Percentiles rank a stretch among this genome's conserved stretches.
Conservation (phyloP, 306 rosid genomes). For the Casuarina cunninghamiana region DNA sequence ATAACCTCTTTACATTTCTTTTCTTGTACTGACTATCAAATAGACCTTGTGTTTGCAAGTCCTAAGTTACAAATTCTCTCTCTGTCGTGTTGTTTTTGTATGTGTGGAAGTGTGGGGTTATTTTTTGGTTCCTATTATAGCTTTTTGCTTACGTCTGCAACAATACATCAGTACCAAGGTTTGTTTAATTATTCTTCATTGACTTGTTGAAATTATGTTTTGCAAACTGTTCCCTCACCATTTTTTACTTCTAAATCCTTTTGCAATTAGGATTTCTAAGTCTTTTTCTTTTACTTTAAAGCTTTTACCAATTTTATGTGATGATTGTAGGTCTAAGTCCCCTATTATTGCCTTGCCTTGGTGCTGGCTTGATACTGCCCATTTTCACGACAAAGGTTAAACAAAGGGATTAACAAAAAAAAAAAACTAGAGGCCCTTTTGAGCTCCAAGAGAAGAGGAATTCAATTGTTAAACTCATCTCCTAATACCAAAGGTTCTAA, state of each 20-base stretch:
- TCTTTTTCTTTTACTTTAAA: neutral
- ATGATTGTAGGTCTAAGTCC: neutral
- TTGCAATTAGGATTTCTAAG: neutral
- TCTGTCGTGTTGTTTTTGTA: neutral
- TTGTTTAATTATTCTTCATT: neutral
- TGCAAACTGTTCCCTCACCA: neutral
- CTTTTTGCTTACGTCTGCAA: conserved; percentile 1
- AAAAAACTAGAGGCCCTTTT: neutral
- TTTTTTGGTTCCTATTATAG: neutral
- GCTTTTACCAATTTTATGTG: neutral
- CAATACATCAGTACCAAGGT: neutral
- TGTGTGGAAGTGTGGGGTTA: neutral
- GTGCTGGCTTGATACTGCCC: neutral
- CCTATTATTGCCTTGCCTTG: neutral
- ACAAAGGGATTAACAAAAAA: neutral
- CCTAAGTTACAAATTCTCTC: neutral
- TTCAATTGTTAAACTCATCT: neutral
- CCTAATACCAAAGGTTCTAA: neutral
- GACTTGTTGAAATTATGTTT: neutral
- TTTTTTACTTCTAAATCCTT: neutral
- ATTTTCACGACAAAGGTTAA: neutral
- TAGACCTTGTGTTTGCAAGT: neutral
- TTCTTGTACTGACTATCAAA: neutral
- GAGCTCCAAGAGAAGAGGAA: conserved; percentile 2
- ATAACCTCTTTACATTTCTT: neutral